Evolutionary conservation across 208 protist species (phyloP).

Genomic region (Leptomonas seymouri): DNA sequence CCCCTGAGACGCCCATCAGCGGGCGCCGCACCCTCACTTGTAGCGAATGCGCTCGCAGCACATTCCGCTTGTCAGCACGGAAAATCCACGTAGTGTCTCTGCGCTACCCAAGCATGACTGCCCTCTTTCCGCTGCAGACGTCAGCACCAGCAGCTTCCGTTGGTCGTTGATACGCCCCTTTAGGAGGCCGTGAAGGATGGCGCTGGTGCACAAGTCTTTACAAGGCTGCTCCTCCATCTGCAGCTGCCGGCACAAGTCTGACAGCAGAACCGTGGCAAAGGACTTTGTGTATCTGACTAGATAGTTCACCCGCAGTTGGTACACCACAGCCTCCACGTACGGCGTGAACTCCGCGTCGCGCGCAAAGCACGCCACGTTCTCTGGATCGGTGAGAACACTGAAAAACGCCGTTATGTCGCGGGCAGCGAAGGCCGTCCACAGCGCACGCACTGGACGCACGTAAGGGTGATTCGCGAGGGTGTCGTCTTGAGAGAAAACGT

Average conservation of each 20-base stretch:
- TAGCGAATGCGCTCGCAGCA: constrained; percentile 12
- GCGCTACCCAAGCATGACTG: constrained; percentile 9
- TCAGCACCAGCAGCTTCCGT: constrained; percentile 40
- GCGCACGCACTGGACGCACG: constrained; percentile 27
- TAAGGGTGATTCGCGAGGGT: constrained; percentile 43
- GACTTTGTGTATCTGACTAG: constrained; percentile 86
- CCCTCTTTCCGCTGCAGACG: constrained; percentile 2
- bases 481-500: constrained; percentile 34
- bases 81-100: constrained; percentile 14
- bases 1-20: too few relatives aligned
- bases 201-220: constrained; percentile 85
- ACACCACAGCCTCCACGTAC: constrained; percentile 92
- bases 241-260: constrained; percentile 62
- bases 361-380: constrained; percentile 55
- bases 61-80: constrained; percentile 16
- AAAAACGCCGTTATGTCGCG: constrained; percentile 86
- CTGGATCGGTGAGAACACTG: constrained; percentile 70
- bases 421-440: constrained; percentile 44
- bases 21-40: background rate
- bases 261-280: constrained; percentile 81
- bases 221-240: constrained; percentile 82
- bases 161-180: constrained; percentile 43
- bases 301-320: constrained; percentile 92
- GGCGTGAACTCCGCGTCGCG: constrained; percentile 89
- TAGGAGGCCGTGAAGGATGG: constrained; percentile 93